These are phyloP conservation scores for Paecilomyces sp. DNA, from an alignment of 2,329 filamentous ascomycete genomes.

Conservation along the genomic window DNA sequence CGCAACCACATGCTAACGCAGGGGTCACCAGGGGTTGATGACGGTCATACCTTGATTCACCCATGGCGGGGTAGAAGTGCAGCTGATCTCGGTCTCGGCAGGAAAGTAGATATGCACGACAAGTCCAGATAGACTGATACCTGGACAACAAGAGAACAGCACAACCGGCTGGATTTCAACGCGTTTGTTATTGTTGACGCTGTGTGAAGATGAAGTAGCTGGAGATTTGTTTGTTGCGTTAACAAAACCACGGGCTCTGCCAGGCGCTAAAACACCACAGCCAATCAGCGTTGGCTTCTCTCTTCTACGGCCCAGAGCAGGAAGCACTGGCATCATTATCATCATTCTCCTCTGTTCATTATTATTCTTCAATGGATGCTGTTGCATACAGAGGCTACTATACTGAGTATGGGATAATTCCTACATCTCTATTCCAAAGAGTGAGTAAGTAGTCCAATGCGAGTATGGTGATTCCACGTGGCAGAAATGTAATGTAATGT, in stretches of 20 bases:
- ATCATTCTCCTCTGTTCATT: neutral
- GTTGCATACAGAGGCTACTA: neutral
- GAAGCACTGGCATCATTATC: neutral
- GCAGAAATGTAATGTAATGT: neutral
- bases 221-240: slow-evolving; percentile 17
- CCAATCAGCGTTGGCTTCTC: slow-evolving; percentile 11
- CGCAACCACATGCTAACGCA: neutral
- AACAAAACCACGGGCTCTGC: slow-evolving; percentile 17
- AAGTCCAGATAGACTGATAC: neutral
- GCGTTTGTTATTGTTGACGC: slow-evolving; percentile 8
- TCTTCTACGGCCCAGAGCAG: neutral
- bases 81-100: neutral
- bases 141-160: neutral
- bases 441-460: slow-evolving; percentile 38
- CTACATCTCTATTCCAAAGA: neutral
- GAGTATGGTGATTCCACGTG: slow-evolving; percentile 54
- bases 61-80: slow-evolving; percentile 44
- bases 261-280: slow-evolving; percentile 11
- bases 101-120: slow-evolving; percentile 2
- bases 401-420: neutral
- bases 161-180: neutral
- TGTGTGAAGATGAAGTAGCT: slow-evolving; percentile 8
- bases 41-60: slow-evolving; percentile 54
- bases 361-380: neutral
- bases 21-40: neutral